These are phyloP conservation scores for Sporothrix protearum DNA, from an alignment of 2,329 filamentous ascomycete genomes.

Conservation along the genomic window DNA sequence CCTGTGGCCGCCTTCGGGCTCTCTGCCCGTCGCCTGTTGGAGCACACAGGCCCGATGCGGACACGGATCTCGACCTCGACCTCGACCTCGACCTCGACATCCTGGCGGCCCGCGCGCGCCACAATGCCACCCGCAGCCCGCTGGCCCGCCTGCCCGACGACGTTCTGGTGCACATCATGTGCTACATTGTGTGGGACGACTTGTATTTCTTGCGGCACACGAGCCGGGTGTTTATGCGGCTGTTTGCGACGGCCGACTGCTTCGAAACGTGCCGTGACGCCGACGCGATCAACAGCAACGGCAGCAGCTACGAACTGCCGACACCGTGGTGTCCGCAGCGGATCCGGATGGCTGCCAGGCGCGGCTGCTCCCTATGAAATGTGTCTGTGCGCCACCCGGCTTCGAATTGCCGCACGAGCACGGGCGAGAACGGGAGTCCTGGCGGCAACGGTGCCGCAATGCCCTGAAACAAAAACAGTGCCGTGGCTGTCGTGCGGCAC, in stretches of 20 bases:
- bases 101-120: neutral
- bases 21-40: neutral
- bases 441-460: neutral
- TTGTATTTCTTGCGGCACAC: neutral
- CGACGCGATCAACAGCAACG: neutral
- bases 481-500: neutral
- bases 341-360: neutral
- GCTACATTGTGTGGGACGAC: neutral
- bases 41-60: too few species aligned
- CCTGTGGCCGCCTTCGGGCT: conserved; percentile 12
- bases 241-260: neutral
- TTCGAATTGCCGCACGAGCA: too few species aligned
- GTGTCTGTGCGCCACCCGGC: too few species aligned
- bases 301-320: neutral
- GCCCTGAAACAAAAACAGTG: neutral
- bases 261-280: neutral
- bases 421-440: neutral
- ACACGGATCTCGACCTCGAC: too few species aligned
- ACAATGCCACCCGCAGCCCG: conserved; percentile 16
- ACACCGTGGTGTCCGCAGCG: neutral
- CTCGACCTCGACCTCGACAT: neutral
- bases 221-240: conserved; percentile 2
- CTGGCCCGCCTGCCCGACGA: conserved; percentile 19
- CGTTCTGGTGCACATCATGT: conserved; percentile 17
- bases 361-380: neutral